Percentiles rank a stretch among this genome's conserved stretches.
Conservation (phyloP, 2,329 filamentous ascomycete genomes). For the Mollisia scopiformis region DNA sequence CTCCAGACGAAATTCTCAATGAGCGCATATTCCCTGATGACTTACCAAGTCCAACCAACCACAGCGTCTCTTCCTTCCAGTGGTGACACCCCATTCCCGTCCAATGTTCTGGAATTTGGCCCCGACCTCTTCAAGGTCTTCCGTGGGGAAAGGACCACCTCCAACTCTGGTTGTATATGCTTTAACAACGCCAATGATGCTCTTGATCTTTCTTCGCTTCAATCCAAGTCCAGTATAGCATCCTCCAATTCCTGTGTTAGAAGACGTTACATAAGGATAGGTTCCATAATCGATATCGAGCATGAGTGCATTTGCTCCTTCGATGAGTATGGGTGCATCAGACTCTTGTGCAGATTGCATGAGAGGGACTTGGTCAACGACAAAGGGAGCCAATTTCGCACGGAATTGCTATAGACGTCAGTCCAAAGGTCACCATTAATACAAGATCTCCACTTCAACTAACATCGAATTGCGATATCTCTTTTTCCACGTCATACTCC, state of each 20-base stretch:
- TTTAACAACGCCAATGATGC: slow-evolving; percentile 69
- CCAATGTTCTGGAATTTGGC: slow-evolving; percentile 52
- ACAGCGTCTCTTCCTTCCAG: slow-evolving; percentile 60
- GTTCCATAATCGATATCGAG: slow-evolving; percentile 60
- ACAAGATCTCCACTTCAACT: neutral
- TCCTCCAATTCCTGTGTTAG: slow-evolving; percentile 60
- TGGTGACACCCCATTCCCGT: slow-evolving; percentile 45
- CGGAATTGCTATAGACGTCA: slow-evolving; percentile 54
- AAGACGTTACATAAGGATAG: slow-evolving; percentile 50
- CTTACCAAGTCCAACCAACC: slow-evolving; percentile 61
- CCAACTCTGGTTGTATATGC: slow-evolving; percentile 66
- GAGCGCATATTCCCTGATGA: too few relatives aligned
- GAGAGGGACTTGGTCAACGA: slow-evolving; percentile 65
- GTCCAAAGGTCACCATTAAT: neutral
- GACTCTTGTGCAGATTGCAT: slow-evolving; percentile 63
- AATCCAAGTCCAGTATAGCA: slow-evolving; percentile 65
- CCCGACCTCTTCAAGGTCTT: slow-evolving; percentile 51
- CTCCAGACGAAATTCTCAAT: too few relatives aligned
- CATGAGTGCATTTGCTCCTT: slow-evolving; percentile 71
- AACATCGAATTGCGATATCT: slow-evolving; percentile 63
- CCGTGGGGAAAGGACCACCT: slow-evolving; percentile 67
- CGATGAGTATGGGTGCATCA: slow-evolving; percentile 65
- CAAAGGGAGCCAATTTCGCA: slow-evolving; percentile 58
- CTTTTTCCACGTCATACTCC: slow-evolving; percentile 68
- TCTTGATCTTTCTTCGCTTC: slow-evolving; percentile 61